Evolutionary conservation across 2,329 filamentous ascomycete species (phyloP).

Genomic region (Ustulina deusta): DNA sequence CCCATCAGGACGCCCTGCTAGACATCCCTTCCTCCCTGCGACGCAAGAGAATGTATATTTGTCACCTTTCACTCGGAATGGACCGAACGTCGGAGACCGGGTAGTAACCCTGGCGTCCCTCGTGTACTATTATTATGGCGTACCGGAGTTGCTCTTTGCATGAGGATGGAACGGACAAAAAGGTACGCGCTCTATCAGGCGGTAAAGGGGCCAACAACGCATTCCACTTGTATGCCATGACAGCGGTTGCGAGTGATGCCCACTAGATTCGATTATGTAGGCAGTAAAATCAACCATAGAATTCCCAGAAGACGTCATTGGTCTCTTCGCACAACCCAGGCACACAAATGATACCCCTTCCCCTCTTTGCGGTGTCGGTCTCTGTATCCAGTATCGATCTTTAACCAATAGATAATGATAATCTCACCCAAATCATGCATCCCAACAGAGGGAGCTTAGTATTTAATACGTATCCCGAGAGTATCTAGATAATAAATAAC

Average conservation of each 20-base stretch:
- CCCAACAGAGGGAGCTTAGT: no score
- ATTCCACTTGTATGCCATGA: background rate
- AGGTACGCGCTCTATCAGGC: background rate
- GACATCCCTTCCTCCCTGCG: background rate
- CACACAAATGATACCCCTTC: background rate
- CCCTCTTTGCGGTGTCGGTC: background rate
- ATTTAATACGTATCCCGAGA: no score
- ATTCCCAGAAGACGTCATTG: background rate
- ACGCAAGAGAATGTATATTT: background rate
- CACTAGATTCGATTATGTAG: constrained; percentile 1
- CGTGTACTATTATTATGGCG: constrained; percentile 25
- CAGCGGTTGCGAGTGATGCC: background rate
- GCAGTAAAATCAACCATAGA: constrained; percentile 2
- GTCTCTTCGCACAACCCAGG: background rate
- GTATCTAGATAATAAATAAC: no score
- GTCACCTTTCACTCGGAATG: background rate
- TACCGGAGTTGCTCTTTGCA: background rate
- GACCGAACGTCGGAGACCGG: background rate
- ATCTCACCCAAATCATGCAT: background rate
- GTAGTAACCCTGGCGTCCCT: background rate
- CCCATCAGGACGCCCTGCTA: background rate
- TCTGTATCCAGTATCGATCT: background rate
- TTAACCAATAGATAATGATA: background rate
- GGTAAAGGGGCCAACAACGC: background rate
- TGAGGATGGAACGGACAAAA: background rate